These are phyloP conservation scores for Betula pendula DNA, from an alignment of 306 rosid species.

Conservation along the genomic window DNA sequence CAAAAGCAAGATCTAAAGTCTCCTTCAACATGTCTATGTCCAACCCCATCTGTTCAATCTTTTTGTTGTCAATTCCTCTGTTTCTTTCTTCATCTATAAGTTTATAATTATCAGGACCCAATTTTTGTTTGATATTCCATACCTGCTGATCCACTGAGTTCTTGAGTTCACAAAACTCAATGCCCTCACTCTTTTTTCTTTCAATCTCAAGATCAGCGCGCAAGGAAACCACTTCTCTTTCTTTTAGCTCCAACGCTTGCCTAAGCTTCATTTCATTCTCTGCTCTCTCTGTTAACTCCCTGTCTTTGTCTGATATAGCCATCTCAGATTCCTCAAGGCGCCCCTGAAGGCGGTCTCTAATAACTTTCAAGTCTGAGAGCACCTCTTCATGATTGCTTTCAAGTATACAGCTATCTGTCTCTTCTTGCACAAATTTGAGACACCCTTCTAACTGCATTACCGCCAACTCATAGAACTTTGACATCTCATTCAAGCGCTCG, in stretches of 20 bases:
- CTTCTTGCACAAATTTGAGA: constrained; percentile 60
- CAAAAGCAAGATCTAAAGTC: constrained; percentile 75
- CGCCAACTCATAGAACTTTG: constrained; percentile 81
- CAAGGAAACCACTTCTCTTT: constrained; percentile 45
- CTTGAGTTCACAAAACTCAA: constrained; percentile 39
- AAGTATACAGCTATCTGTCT: constrained; percentile 40
- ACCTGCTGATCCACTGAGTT: constrained; percentile 55
- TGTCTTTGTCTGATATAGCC: constrained; percentile 66
- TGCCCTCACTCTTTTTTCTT: constrained; percentile 22
- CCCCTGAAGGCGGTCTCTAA: constrained; percentile 64
- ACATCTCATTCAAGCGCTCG: constrained; percentile 74
- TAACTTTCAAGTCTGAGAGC: constrained; percentile 58
- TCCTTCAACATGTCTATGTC: constrained; percentile 77
- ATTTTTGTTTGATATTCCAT: constrained; percentile 49
- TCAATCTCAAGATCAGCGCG: constrained; percentile 32
- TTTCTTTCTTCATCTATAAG: constrained; percentile 24
- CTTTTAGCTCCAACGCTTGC: constrained; percentile 52
- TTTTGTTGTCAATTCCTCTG: constrained; percentile 42
- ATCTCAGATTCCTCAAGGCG: constrained; percentile 66
- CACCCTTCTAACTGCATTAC: constrained; percentile 93
- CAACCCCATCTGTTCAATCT: constrained; percentile 75
- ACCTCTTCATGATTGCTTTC: constrained; percentile 66
- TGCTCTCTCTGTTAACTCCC: constrained; percentile 48
- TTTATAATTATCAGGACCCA: constrained; percentile 39
- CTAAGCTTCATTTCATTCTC: constrained; percentile 50